phyloP scores from a whole-genome alignment of 139 green algal genomes.

The Chlorella sorokiniana region DNA sequence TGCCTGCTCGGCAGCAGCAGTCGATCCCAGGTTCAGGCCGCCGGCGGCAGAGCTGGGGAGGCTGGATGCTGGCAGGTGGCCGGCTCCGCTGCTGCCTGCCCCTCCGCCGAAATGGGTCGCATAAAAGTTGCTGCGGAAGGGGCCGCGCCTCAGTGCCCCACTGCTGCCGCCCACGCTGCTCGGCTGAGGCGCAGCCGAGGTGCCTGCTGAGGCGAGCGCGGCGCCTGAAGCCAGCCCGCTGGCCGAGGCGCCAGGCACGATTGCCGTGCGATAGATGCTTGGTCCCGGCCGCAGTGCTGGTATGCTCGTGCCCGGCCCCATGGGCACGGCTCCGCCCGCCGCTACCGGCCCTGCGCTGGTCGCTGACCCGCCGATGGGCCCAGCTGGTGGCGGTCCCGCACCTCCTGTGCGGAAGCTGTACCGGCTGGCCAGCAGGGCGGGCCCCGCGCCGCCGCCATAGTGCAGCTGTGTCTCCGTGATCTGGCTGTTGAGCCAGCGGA shows the following conservation, averaged over 20 bases:
- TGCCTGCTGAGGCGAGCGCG: background rate
- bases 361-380: background rate
- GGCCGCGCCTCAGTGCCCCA: too few relatives aligned
- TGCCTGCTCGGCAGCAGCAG: background rate
- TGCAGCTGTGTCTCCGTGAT: slow-evolving; percentile 79
- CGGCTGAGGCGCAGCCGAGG: background rate
- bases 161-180: background rate
- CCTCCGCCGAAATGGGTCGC: slow-evolving; percentile 10
- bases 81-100: background rate
- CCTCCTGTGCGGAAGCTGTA: slow-evolving; percentile 56
- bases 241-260: background rate
- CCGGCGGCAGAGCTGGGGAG: background rate
- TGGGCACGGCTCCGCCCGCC: background rate
- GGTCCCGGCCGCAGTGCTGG: background rate
- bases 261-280: slow-evolving; percentile 2
- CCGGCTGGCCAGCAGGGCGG: slow-evolving; percentile 37
- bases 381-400: background rate
- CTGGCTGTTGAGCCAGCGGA: slow-evolving; percentile 93
- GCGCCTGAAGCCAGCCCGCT: background rate
- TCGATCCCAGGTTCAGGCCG: slow-evolving; percentile 1
- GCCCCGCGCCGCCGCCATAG: slow-evolving; percentile 15
- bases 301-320: background rate
- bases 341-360: background rate
- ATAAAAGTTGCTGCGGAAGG: slow-evolving; percentile 31
- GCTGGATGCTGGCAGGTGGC: background rate